Evolutionary conservation across 108 stramenopile species (phyloP).

Genomic region (Cyclostephanos tholiformis): DNA sequence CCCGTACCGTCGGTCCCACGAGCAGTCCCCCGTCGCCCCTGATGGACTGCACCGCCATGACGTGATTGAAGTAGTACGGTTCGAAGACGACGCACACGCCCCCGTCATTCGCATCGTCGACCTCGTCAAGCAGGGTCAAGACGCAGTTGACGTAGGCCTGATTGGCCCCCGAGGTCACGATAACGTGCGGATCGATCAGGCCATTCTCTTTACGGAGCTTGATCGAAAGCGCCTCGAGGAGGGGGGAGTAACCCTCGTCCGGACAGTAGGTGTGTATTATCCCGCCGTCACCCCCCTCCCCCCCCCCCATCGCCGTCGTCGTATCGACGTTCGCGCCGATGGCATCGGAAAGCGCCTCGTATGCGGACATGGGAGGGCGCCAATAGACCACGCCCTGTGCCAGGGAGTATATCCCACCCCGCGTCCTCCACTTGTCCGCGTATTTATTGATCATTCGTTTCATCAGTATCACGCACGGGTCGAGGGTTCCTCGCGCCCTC

Average conservation of each 20-base stretch:
- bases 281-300: conserved; percentile 16
- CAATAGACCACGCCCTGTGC: conserved; percentile 90
- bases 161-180: conserved; percentile 94
- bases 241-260: conserved; percentile 77
- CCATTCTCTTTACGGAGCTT: conserved; percentile 73
- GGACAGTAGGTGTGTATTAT: conserved; percentile 76
- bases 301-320: neutral
- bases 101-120: conserved; percentile 14
- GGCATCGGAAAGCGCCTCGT: conserved; percentile 45
- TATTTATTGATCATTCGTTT: conserved; percentile 70
- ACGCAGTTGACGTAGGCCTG: conserved; percentile 92
- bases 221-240: conserved; percentile 48
- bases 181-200: conserved; percentile 62
- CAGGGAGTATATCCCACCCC: conserved; percentile 66
- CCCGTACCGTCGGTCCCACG: conserved; percentile 63
- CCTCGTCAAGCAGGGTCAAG: conserved; percentile 65
- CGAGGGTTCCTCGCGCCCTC: conserved; percentile 60
- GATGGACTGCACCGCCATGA: conserved; percentile 71
- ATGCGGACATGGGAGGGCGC: conserved; percentile 61
- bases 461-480: conserved; percentile 88
- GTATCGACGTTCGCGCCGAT: conserved; percentile 20
- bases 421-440: conserved; percentile 56
- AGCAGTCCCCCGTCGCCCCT: conserved; percentile 49
- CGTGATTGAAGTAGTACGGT: conserved; percentile 96
- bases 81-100: conserved; percentile 69